These are phyloP conservation scores for Penicillium sp. DNA, from an alignment of 2,329 filamentous ascomycete species.

Conservation along the genomic window DNA sequence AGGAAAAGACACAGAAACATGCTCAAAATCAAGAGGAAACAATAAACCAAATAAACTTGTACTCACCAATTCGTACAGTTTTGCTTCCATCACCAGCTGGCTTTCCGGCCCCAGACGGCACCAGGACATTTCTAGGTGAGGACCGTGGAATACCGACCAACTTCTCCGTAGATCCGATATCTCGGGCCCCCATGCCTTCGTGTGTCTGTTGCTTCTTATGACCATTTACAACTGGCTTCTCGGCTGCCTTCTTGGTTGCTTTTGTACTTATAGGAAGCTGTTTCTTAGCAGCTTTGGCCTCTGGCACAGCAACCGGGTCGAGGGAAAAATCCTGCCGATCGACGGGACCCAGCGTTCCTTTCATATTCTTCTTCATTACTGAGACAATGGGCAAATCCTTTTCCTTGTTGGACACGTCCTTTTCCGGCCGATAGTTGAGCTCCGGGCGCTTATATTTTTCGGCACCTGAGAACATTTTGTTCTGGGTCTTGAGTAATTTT, in stretches of 20 bases:
- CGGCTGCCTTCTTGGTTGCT: background rate
- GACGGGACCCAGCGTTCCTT: constrained; percentile 15
- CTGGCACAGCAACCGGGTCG: background rate
- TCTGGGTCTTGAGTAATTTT: too few relatives aligned
- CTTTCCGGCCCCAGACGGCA: background rate
- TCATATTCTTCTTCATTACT: constrained; percentile 15
- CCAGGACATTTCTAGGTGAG: too few relatives aligned
- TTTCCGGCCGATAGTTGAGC: background rate
- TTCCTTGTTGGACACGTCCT: background rate
- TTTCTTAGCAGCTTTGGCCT: background rate
- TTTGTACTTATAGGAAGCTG: background rate
- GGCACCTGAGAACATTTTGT: background rate
- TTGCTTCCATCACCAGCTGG: background rate
- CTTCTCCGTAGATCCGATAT: background rate
- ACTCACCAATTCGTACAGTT: constrained; percentile 30
- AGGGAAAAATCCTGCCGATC: background rate
- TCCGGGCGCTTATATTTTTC: background rate
- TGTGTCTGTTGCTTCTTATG: too few relatives aligned
- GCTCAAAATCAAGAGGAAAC: constrained; percentile 28
- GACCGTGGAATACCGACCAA: background rate
- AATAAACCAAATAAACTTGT: constrained; percentile 32
- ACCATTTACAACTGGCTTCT: too few relatives aligned
- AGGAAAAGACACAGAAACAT: constrained; percentile 36
- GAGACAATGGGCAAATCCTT: background rate
- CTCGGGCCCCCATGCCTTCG: background rate